phyloP scores from a whole-genome alignment of 2,329 filamentous ascomycete species.

The Alternaria gaisen region DNA sequence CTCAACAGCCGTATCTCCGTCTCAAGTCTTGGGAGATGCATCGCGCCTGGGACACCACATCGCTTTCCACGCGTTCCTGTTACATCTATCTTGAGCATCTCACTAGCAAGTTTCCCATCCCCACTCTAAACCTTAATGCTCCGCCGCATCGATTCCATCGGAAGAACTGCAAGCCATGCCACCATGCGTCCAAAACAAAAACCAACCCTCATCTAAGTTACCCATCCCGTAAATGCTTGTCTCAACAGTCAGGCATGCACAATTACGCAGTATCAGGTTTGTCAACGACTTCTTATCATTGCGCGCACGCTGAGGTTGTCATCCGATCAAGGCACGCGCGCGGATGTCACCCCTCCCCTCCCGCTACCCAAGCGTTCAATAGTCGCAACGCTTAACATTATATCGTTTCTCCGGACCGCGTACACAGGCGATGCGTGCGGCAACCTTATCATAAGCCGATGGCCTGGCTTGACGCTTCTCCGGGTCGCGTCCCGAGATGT shows the following conservation, averaged over 20 bases:
- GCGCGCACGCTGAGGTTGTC: neutral
- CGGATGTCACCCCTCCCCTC: neutral
- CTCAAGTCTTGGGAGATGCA: neutral
- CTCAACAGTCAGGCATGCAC: neutral
- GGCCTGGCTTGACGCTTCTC: neutral
- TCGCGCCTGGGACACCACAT: neutral
- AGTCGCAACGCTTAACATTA: neutral
- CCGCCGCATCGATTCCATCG: neutral
- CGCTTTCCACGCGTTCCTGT: neutral
- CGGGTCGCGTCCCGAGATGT: constrained; percentile 1
- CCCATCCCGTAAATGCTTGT: neutral
- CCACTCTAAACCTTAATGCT: constrained; percentile 3
- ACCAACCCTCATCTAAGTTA: neutral
- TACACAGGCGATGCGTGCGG: neutral
- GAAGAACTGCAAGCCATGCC: neutral
- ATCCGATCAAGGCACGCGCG: neutral
- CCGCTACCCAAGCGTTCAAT: constrained; percentile 3
- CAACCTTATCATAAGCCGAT: neutral
- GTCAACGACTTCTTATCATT: neutral
- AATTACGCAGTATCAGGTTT: neutral
- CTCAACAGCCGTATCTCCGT: neutral
- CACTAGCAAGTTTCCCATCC: neutral
- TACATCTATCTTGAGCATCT: neutral
- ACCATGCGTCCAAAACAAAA: neutral
- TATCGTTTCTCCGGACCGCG: neutral